phyloP scores from a whole-genome alignment of 768 basidiomycete species.

The Xerocomellus intermedius region DNA sequence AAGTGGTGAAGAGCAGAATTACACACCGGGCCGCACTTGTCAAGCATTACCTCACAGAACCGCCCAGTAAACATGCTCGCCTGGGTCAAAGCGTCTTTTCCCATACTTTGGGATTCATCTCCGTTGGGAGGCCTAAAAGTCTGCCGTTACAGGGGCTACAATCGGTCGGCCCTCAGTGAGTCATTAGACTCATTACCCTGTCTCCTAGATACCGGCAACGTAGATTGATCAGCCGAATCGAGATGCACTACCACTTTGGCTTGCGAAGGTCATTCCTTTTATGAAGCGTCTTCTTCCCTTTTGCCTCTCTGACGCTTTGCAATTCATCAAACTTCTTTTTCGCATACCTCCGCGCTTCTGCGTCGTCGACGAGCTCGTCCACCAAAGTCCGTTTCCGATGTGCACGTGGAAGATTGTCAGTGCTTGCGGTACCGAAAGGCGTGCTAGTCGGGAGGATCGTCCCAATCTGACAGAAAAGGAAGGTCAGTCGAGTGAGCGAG shows the following conservation, averaged over 20 bases:
- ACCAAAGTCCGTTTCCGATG: conserved; percentile 80
- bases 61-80: neutral
- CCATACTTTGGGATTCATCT: neutral
- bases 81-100: neutral
- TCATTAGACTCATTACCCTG: neutral
- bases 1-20: no score
- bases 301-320: conserved; percentile 63
- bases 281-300: conserved; percentile 67
- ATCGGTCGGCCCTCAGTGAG: neutral
- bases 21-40: neutral
- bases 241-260: conserved; percentile 59
- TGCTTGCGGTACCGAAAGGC: conserved; percentile 68
- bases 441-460: conserved; percentile 68
- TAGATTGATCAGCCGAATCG: conserved; percentile 5
- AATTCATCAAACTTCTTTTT: conserved; percentile 88
- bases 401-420: conserved; percentile 68
- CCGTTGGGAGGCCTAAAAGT: neutral
- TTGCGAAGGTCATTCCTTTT: conserved; percentile 61
- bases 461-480: conserved; percentile 56
- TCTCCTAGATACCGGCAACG: conserved; percentile 1
- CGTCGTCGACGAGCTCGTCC: conserved; percentile 87
- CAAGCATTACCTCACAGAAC: neutral
- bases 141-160: neutral
- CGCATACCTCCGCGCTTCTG: conserved; percentile 83
- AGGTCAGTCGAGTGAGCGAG: conserved; percentile 5